Base-by-base conservation (phyloP, 2,329 filamentous ascomycete genomes). In the Mycosphaerelloides madeirae region DNA sequence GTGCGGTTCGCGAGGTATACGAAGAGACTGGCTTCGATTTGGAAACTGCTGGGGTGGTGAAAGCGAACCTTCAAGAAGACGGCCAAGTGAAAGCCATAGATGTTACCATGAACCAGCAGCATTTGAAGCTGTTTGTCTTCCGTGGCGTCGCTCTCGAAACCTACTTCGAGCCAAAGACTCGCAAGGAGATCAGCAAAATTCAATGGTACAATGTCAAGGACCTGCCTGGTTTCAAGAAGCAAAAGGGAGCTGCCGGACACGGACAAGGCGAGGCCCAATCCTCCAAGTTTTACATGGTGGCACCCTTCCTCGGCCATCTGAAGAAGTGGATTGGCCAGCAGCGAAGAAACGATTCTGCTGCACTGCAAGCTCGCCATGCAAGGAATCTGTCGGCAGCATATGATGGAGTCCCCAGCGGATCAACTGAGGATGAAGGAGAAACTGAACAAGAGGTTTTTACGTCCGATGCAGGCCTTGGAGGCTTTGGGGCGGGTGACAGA, bases 261-360 rank as follows among this genome's bases (percentile, higher is more conserved):
- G 39, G 70, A 66, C 12, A 65, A 71, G 12, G 74, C 77, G 74
- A 78, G 11, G 68, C 79, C 11, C 87, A 84, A 56, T 81, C 82
- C 31, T 89, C 87, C 65, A 96, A 91, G 61, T 97, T 96, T 65
- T 98, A 96, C 68, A 96, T 97, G 87, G 93, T 98, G 14, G 89
- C 89, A 0, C 90, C 91, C 0, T 98, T 98, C 62, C 73, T 97
- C 43, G 81, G 81, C 1, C 85, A 82, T 5, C 68, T 98, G 38
- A 90, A 88, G 67, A 88, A 87, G 64, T 97, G 90, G 90, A 88
- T 97, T 36, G 73, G 81, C n/a, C 79, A 84, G 52, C 87, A 95
- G 68, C 84, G 80, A 71, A 89, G 84, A 68, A 74, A 77, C n/a
- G 85, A 87, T 56, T 44, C 42, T 25, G 15, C 41, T 11, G 22